Evolutionary conservation across 768 basidiomycete genomes (phyloP).

Genomic region (Pleurotus citrinopileatus): DNA sequence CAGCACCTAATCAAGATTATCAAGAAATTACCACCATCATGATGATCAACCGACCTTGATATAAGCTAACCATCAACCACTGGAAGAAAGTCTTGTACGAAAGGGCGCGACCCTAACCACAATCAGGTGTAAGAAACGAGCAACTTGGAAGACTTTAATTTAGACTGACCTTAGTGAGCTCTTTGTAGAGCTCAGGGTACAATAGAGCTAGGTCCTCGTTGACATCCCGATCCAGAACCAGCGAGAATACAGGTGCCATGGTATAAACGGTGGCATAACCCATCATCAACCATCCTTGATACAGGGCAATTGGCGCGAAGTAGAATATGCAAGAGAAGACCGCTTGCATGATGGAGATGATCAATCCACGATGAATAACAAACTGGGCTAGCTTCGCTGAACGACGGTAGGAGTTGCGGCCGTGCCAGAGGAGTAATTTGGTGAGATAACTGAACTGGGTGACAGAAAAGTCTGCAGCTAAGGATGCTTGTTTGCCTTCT

Average conservation of each 20-base stretch:
- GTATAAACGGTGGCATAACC: conserved; percentile 97
- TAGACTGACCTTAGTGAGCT: conserved; percentile 80
- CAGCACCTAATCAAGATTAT: conserved; percentile 59
- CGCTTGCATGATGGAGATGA: conserved; percentile 97
- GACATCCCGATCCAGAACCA: conserved; percentile 94
- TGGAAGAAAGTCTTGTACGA: conserved; percentile 99
- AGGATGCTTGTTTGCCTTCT: conserved; percentile 96
- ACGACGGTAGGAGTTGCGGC: conserved; percentile 96
- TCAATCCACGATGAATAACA: conserved; percentile 95
- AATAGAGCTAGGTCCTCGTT: conserved; percentile 92
- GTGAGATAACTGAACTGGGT: conserved; percentile 96
- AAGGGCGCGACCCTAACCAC: conserved; percentile 77
- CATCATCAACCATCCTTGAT: conserved; percentile 97
- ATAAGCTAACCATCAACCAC: conserved; percentile 96
- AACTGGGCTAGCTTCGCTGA: conserved; percentile 98
- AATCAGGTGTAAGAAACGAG: conserved; percentile 1
- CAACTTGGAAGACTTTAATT: neutral
- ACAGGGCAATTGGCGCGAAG: conserved; percentile 94
- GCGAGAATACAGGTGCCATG: conserved; percentile 97
- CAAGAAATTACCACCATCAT: neutral
- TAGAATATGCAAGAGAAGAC: conserved; percentile 93
- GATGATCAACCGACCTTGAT: conserved; percentile 67
- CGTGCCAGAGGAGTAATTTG: conserved; percentile 97
- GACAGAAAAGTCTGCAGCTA: conserved; percentile 98
- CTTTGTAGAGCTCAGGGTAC: conserved; percentile 98